These are phyloP conservation scores for Citrus sinensis DNA, from an alignment of 345 rosid species.

Conservation along the genomic window DNA sequence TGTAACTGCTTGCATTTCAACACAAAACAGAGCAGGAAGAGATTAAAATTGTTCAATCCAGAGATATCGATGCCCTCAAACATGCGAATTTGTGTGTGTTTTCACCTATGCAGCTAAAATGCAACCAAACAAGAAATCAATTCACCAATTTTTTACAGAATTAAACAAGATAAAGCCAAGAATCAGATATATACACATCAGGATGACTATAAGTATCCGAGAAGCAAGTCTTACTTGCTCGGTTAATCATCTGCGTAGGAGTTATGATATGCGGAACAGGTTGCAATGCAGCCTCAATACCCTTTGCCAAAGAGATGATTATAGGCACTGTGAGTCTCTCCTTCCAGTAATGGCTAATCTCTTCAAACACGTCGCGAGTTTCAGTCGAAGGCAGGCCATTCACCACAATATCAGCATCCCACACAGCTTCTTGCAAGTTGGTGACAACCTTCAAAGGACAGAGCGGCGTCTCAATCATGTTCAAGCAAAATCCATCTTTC, in stretches of 20 bases:
- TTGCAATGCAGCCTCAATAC: constrained; percentile 70
- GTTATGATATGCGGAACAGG: constrained; percentile 73
- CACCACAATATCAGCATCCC: constrained; percentile 81
- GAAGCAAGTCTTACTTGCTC: constrained; percentile 50
- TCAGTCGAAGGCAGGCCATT: constrained; percentile 84
- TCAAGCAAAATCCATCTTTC: constrained; percentile 84
- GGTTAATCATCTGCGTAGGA: constrained; percentile 70
- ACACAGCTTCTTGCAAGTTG: constrained; percentile 76
- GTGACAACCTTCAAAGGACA: constrained; percentile 83
- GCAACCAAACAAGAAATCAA: background rate
- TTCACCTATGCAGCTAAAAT: background rate
- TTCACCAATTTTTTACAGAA: background rate
- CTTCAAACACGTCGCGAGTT: constrained; percentile 60
- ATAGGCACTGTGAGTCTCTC: constrained; percentile 67
- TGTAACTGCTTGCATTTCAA: background rate
- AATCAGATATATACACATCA: background rate
- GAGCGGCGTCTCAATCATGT: constrained; percentile 78
- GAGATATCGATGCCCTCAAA: background rate
- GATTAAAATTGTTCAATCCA: background rate
- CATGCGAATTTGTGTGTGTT: background rate
- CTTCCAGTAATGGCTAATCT: constrained; percentile 66
- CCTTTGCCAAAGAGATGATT: constrained; percentile 72
- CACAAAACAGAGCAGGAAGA: background rate
- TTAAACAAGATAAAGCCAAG: background rate
- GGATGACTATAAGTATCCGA: background rate